Percentiles rank a stretch among this genome's conserved stretches.
phyloP scores from a whole-genome alignment of 2,329 filamentous ascomycete genomes.

The Alternaria dauci region DNA sequence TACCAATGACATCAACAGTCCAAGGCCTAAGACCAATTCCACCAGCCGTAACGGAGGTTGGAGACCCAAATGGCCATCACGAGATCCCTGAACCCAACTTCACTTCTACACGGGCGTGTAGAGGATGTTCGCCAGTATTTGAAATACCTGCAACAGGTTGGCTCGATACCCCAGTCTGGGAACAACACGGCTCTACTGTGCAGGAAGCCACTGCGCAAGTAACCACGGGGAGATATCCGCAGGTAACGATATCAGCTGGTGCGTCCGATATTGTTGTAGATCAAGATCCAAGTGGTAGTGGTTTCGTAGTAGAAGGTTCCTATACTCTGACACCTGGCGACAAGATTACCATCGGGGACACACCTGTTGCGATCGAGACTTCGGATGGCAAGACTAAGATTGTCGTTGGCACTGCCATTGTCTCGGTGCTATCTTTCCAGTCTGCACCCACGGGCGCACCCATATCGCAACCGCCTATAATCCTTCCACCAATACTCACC shows the following conservation, averaged over 20 bases:
- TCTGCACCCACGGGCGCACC: conserved; percentile 29
- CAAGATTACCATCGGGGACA: conserved; percentile 33
- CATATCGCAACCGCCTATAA: conserved; percentile 11
- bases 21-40: conserved; percentile 38
- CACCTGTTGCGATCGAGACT: conserved; percentile 38
- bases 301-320: conserved; percentile 30
- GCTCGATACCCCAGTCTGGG: conserved; percentile 28
- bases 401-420: conserved; percentile 29
- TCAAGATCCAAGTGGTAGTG: conserved; percentile 20
- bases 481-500: conserved; percentile 28
- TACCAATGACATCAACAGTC: conserved; percentile 33
- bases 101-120: conserved; percentile 35
- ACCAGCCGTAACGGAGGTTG: conserved; percentile 30
- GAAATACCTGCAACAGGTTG: conserved; percentile 39
- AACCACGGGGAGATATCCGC: conserved; percentile 13
- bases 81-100: conserved; percentile 44
- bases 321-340: conserved; percentile 31
- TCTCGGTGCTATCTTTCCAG: conserved; percentile 21
- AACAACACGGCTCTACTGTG: conserved; percentile 25
- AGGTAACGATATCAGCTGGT: conserved; percentile 27
- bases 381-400: conserved; percentile 31
- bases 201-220: not conserved
- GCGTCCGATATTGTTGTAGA: conserved; percentile 28
- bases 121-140: conserved; percentile 40
- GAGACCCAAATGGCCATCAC: conserved; percentile 42